phyloP scores from a whole-genome alignment of 768 basidiomycete genomes.

The Galerina marginata region DNA sequence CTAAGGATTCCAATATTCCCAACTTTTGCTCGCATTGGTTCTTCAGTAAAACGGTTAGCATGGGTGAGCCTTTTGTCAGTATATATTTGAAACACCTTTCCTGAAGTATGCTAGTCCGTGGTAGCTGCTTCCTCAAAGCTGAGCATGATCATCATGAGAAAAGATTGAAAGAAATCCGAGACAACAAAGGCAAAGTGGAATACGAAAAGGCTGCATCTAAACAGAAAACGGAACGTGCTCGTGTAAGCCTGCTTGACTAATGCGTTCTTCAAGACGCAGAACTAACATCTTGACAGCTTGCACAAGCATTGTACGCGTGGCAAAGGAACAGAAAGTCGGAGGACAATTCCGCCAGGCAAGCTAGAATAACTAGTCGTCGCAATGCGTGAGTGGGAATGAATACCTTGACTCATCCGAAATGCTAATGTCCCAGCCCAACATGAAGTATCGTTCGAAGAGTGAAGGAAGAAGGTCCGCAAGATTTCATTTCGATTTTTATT shows the following conservation, averaged over 20 bases:
- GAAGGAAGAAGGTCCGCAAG: neutral
- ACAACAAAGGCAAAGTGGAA: neutral
- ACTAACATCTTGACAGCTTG: neutral
- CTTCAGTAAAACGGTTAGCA: neutral
- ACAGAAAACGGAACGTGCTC: neutral
- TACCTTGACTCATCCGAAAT: neutral
- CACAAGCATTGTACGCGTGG: neutral
- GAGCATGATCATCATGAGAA: neutral
- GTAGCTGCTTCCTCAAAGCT: neutral
- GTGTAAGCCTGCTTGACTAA: neutral
- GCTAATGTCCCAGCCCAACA: neutral
- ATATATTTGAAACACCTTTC: neutral
- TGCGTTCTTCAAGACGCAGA: neutral
- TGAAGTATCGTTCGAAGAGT: conserved; percentile 2
- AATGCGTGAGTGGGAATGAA: neutral
- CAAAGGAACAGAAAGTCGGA: neutral
- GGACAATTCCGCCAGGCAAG: neutral
- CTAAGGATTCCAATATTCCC: neutral
- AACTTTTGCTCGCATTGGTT: neutral
- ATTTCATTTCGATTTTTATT: neutral
- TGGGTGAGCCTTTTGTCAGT: neutral
- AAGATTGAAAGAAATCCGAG: neutral
- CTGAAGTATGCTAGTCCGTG: neutral
- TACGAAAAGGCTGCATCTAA: neutral
- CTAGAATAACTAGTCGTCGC: neutral